Evolutionary conservation across 495 filamentous ascomycete genomes (phyloP).

Genomic region (Aspergillus taichungensis): DNA sequence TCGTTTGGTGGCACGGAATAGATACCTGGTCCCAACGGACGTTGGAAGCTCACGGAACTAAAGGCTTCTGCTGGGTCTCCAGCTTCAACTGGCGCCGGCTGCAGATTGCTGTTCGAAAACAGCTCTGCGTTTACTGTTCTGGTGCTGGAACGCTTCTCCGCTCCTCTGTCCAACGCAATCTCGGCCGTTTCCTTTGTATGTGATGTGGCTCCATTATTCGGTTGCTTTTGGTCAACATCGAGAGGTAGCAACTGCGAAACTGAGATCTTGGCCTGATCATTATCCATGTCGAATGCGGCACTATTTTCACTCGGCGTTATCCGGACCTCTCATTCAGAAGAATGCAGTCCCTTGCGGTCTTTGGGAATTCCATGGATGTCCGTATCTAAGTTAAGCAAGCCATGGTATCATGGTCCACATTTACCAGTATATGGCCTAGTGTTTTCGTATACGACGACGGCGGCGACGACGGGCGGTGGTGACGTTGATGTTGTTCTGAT

Average conservation of each 20-base stretch:
- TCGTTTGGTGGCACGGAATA: not conserved
- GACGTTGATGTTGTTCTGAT: too few relatives aligned
- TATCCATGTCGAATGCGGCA: constrained; percentile 22
- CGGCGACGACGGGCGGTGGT: too few relatives aligned
- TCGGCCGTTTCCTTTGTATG: constrained; percentile 4
- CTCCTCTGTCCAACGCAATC: constrained; percentile 6
- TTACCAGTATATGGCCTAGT: too few relatives aligned
- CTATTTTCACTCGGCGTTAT: not conserved
- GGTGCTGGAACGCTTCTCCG: constrained; percentile 3
- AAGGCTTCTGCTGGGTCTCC: not conserved
- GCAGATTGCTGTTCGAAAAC: not conserved
- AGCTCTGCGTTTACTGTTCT: not conserved
- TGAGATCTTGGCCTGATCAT: constrained; percentile 19
- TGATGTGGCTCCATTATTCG: constrained; percentile 6
- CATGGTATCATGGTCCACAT: too few relatives aligned
- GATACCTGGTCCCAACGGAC: too few relatives aligned
- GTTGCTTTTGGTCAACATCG: constrained; percentile 7
- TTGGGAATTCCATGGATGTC: too few relatives aligned
- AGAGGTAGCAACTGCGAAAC: constrained; percentile 13
- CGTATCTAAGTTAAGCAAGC: too few relatives aligned
- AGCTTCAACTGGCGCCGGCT: not conserved
- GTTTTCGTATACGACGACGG: too few relatives aligned
- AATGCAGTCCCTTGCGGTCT: too few relatives aligned
- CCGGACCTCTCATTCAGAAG: too few relatives aligned
- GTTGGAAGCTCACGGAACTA: not conserved